Conservation (phyloP, 2,329 filamentous ascomycete genomes). For the Colletotrichum navitas region DNA sequence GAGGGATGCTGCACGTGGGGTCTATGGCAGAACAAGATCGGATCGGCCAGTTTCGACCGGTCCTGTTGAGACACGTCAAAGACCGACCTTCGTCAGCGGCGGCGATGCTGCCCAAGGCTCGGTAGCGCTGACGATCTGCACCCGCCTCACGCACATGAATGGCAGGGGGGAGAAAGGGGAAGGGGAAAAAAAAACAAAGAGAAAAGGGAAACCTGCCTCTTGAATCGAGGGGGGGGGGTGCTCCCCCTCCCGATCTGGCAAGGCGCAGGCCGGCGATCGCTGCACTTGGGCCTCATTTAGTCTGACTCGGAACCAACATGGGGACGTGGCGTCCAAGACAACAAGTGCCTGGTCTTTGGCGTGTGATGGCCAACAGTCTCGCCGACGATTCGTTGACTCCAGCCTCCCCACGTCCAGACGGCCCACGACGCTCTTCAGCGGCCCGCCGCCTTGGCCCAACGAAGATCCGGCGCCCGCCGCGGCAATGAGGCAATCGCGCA, state of each 20-base stretch:
- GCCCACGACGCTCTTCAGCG: slow-evolving; percentile 1
- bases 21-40: background rate
- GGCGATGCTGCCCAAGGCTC: slow-evolving; percentile 28
- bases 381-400: background rate
- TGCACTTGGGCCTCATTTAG: background rate
- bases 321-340: background rate
- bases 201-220: slow-evolving; percentile 15
- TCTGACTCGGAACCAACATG: slow-evolving; percentile 9
- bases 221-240: slow-evolving; percentile 1
- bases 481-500: slow-evolving; percentile 21
- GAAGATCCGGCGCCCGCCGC: slow-evolving; percentile 29
- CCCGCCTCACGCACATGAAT: slow-evolving; percentile 9
- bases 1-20: slow-evolving; percentile 12
- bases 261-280: slow-evolving; percentile 19
- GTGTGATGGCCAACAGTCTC: background rate
- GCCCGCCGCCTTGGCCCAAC: slow-evolving; percentile 3
- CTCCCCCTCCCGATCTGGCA: slow-evolving; percentile 24
- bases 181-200: background rate
- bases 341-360: background rate
- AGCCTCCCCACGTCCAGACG: background rate
- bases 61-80: slow-evolving; percentile 23
- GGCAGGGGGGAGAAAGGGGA: background rate
- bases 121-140: slow-evolving; percentile 31
- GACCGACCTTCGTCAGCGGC: slow-evolving; percentile 28
- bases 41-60: slow-evolving; percentile 13